Conservation (phyloP, 2,329 filamentous ascomycete species). For the Emericellopsis atlantica region DNA sequence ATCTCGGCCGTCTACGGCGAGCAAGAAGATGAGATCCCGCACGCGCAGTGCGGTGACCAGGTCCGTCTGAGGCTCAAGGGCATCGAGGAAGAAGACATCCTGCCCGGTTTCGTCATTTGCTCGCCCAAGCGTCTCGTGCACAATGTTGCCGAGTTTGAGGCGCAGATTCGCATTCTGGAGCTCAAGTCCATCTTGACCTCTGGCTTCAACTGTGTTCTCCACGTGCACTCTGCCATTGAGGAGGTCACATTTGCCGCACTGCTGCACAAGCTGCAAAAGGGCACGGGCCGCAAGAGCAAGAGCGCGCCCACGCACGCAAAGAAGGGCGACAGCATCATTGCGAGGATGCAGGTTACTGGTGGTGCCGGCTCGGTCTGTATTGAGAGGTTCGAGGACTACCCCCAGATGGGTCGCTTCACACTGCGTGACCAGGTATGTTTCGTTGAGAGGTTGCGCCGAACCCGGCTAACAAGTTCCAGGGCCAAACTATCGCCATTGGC, state of each 20-base stretch:
- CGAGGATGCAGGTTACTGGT: constrained; percentile 75
- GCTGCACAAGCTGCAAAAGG: constrained; percentile 90
- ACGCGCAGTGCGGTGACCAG: constrained; percentile 86
- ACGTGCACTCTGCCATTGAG: constrained; percentile 95
- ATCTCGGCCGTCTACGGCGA: constrained; percentile 86
- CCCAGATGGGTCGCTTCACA: constrained; percentile 85
- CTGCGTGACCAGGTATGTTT: constrained; percentile 67
- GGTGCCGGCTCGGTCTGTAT: constrained; percentile 81
- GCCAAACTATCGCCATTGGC: constrained; percentile 98
- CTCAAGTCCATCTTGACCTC: constrained; percentile 88
- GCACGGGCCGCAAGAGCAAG: constrained; percentile 88
- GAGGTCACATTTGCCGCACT: constrained; percentile 86
- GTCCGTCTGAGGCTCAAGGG: constrained; percentile 84
- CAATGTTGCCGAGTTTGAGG: constrained; percentile 81
- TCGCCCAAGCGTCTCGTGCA: constrained; percentile 89
- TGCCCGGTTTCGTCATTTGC: constrained; percentile 92
- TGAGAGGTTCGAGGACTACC: constrained; percentile 90
- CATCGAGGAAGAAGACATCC: constrained; percentile 93
- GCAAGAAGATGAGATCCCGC: constrained; percentile 79
- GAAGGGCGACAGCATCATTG: constrained; percentile 74
- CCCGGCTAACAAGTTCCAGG: constrained; percentile 35
- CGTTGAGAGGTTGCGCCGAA: neutral
- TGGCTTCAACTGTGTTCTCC: constrained; percentile 95
- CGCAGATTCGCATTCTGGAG: constrained; percentile 90
- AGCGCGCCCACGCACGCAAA: constrained; percentile 83